Conservation (phyloP, 371 early-diverging fungal species). For the Mortierella sp. region DNA sequence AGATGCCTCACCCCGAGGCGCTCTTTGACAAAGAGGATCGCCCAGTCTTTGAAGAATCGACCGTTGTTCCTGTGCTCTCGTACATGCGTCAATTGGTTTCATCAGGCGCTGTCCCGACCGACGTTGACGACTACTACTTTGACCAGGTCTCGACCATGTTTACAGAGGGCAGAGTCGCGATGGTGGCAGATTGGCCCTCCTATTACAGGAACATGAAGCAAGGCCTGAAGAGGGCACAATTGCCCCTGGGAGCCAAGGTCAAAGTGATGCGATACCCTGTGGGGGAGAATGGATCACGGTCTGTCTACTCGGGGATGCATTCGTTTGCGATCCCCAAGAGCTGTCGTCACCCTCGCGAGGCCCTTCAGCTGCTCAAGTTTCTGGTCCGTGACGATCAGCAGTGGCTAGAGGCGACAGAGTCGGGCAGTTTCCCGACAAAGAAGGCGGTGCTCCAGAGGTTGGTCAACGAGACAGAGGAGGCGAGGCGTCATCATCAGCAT, state of each 20-base stretch:
- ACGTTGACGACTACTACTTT: conserved; percentile 37
- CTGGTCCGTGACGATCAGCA: conserved; percentile 44
- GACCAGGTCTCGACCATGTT: conserved; percentile 39
- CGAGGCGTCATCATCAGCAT: no score
- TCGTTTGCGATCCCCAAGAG: conserved; percentile 41
- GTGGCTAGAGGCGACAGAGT: conserved; percentile 42
- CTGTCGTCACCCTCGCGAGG: conserved; percentile 20
- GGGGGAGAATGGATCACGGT: conserved; percentile 27
- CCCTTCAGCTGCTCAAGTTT: conserved; percentile 29
- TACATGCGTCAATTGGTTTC: conserved; percentile 25
- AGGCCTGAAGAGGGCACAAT: neutral
- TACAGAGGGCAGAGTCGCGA: conserved; percentile 34
- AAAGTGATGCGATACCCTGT: conserved; percentile 39
- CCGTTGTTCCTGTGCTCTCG: conserved; percentile 21
- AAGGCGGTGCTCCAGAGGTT: conserved; percentile 34
- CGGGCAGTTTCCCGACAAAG: conserved; percentile 50
- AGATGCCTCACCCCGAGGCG: conserved; percentile 21
- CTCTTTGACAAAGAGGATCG: conserved; percentile 24
- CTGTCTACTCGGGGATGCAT: conserved; percentile 48
- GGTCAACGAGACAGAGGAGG: conserved; percentile 14
- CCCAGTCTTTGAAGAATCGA: conserved; percentile 30
- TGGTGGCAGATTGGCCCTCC: conserved; percentile 51
- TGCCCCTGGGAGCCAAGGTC: conserved; percentile 8
- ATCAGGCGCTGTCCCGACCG: conserved; percentile 26
- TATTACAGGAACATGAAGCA: conserved; percentile 34